phyloP scores from a whole-genome alignment of 352 stramenopile genomes.

The Phytophthora rubi region DNA sequence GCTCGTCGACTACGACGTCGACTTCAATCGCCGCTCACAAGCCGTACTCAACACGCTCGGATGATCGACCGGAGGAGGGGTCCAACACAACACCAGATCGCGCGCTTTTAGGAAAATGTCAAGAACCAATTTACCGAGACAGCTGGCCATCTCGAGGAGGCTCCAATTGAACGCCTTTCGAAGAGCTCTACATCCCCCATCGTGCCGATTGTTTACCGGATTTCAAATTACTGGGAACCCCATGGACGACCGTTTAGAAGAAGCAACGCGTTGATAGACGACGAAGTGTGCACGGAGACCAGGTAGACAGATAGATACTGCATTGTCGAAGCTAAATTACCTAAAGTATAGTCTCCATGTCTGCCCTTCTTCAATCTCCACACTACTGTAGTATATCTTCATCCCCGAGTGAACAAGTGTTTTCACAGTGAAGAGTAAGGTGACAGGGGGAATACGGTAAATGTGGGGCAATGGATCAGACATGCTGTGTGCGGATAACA shows the following conservation, averaged over 20 bases:
- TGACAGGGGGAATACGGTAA: too few species aligned
- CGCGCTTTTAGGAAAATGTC: conserved; percentile 11
- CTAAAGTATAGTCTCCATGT: neutral
- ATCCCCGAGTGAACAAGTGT: neutral
- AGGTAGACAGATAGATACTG: conserved; percentile 19
- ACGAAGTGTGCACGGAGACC: conserved; percentile 14
- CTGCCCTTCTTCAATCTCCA: neutral
- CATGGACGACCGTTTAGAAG: neutral
- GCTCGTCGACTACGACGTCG: conserved; percentile 62
- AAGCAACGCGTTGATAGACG: conserved; percentile 22
- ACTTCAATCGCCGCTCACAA: conserved; percentile 58
- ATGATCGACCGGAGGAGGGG: conserved; percentile 8
- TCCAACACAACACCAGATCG: neutral
- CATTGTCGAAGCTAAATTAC: conserved; percentile 3
- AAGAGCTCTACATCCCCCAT: conserved; percentile 1
- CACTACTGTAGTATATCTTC: neutral
- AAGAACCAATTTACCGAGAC: neutral
- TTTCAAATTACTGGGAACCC: neutral
- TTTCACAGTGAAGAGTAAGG: neutral
- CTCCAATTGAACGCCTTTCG: neutral
- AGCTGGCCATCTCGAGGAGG: neutral
- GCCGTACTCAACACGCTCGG: conserved; percentile 54
- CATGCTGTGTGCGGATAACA: conserved; percentile 4
- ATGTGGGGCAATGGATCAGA: too few species aligned
- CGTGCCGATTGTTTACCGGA: neutral